Evolutionary conservation across 1,284 basidiomycete genomes (phyloP), one percentile per base, ranked within the genome.

Genomic region (Pisolithus thermaeus): DNA sequence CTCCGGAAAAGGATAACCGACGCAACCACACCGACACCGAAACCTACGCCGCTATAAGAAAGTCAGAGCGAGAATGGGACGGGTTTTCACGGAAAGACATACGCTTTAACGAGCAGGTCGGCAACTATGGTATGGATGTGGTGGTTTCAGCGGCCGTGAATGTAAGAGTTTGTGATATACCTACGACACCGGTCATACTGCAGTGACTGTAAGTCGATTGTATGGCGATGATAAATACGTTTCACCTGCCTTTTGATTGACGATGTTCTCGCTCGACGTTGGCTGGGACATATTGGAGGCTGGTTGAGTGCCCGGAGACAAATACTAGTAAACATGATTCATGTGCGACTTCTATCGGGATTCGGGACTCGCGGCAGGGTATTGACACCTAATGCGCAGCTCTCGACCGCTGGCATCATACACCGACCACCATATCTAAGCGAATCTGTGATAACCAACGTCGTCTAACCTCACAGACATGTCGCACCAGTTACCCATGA

Each of bases 1-100:
- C 96, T 84, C 70, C 87, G 84, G 84, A 98, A 97, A 68, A 97
- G 78, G 58, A 98, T 81, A 57, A 97, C 96, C 41, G 92, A 97
- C 36, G 91, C 86, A 52, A 98, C 84, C 54, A 99, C 91, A 66
- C 96, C 96, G 43, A 86, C 88, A 63, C 93, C 87, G 72, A 98
- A 94, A 54, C 96, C 96, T 60, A 98, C 83, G 61, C 94, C 94
- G 55, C 94, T 94, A 73, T 69, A 70, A 50, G 60, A 38, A 62
- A 45, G 54, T 67, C 49, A 67, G 58, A 16, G 25, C 18, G n/a
- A 49, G 16, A 7, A 42, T 41, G 5, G 12, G 1, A 0, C 7
- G n/a, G 45, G 7, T 30, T 35, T 37, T n/a, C 43, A 46, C 39
- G 40, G 23, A 14, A 27, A 2, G 25, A 75, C 81, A 61, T 66